Conservation (phyloP, 176 grass and related monocot genomes). For the Zoysia pacifica region DNA sequence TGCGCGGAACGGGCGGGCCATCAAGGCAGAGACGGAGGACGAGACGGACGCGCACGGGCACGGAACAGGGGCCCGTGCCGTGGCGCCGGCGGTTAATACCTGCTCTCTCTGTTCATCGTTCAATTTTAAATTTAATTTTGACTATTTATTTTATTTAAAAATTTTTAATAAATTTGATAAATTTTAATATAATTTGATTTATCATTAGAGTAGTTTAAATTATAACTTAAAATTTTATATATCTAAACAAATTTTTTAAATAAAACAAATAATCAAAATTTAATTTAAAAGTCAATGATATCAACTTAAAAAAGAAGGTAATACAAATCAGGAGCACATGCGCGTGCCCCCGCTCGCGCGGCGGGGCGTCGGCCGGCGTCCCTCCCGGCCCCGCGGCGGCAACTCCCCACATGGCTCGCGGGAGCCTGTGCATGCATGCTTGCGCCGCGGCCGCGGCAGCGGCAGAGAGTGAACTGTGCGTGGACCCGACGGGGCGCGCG, state of each 20-base stretch:
- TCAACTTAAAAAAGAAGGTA: too few relatives aligned
- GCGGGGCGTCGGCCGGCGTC: neutral
- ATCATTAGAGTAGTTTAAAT: too few relatives aligned
- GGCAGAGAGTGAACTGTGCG: neutral
- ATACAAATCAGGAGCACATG: conserved; percentile 59
- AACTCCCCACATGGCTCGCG: conserved; percentile 49
- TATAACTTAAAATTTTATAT: too few relatives aligned
- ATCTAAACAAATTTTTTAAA: too few relatives aligned
- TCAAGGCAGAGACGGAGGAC: neutral
- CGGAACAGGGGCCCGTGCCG: neutral
- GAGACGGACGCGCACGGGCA: neutral
- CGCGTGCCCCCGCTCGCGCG: neutral
- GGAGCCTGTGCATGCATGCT: neutral
- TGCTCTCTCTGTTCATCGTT: too few relatives aligned
- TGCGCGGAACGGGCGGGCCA: neutral
- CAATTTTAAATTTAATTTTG: too few relatives aligned
- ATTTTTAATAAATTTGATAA: too few relatives aligned
- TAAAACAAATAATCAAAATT: too few relatives aligned
- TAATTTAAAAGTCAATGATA: too few relatives aligned
- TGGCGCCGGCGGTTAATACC: conserved; percentile 39
- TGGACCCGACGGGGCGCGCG: neutral
- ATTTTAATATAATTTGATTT: too few relatives aligned
- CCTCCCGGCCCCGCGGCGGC: neutral
- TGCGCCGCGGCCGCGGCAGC: neutral
- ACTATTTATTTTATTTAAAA: too few relatives aligned